These are phyloP conservation scores for Dioszegia aurantiaca DNA, from an alignment of 768 basidiomycete genomes.

Conservation along the genomic window DNA sequence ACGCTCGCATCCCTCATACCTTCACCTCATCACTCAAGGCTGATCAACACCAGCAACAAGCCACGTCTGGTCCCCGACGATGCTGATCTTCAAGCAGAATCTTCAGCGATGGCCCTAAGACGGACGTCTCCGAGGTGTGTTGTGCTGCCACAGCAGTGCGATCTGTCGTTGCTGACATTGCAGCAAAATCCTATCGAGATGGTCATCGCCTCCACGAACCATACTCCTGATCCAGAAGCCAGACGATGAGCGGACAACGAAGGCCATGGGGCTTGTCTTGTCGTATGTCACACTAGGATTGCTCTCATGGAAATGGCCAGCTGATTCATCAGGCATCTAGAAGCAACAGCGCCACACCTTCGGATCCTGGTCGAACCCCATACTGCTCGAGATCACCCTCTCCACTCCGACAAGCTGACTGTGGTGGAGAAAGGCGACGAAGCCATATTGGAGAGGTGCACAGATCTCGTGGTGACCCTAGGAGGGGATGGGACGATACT, in stretches of 20 bases:
- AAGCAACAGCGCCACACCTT: slow-evolving; percentile 22
- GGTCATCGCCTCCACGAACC: slow-evolving; percentile 31
- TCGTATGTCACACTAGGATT: too few relatives aligned
- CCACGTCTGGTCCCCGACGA: slow-evolving; percentile 6
- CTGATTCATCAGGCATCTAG: slow-evolving; percentile 26
- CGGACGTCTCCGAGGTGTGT: slow-evolving; percentile 13
- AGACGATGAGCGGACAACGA: slow-evolving; percentile 42
- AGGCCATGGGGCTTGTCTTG: slow-evolving; percentile 39
- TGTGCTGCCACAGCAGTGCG: not conserved
- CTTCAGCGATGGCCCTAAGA: slow-evolving; percentile 18
- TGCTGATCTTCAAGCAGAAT: slow-evolving; percentile 9
- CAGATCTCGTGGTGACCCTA: slow-evolving; percentile 83
- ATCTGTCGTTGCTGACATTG: not conserved
- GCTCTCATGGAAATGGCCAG: too few relatives aligned
- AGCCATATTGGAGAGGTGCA: slow-evolving; percentile 44
- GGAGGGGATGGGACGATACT: slow-evolving; percentile 95
- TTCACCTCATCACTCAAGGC: not conserved
- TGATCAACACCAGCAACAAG: not conserved
- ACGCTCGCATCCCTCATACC: not conserved
- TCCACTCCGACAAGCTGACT: slow-evolving; percentile 20
- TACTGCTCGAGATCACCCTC: slow-evolving; percentile 33
- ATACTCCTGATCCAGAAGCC: slow-evolving; percentile 53
- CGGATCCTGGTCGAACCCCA: slow-evolving; percentile 40
- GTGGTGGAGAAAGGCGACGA: slow-evolving; percentile 29
- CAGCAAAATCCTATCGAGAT: slow-evolving; percentile 36